Evolutionary conservation across 345 rosid genomes (phyloP).

Genomic region (Citrus cavaleriei): DNA sequence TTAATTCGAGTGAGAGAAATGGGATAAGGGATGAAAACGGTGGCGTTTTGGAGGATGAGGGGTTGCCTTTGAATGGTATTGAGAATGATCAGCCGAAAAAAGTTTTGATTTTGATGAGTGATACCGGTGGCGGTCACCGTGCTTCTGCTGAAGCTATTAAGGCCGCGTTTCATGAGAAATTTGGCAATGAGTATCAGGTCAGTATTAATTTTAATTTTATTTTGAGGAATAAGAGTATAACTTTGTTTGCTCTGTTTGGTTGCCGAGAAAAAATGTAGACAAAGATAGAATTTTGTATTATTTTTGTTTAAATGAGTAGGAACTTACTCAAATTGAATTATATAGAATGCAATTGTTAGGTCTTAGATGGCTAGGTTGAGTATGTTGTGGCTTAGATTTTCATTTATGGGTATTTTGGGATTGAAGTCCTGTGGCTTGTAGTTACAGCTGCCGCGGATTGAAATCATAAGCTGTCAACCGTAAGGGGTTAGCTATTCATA

Average conservation of each 20-base stretch:
- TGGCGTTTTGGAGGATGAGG: conserved; percentile 55
- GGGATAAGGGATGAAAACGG: conserved; percentile 49
- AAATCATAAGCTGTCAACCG: not conserved
- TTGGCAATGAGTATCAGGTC: conserved; percentile 94
- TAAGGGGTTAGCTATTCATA: not conserved
- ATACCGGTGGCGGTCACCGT: conserved; percentile 98
- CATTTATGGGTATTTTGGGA: not conserved
- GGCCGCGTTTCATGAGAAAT: conserved; percentile 78
- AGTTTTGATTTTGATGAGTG: conserved; percentile 97
- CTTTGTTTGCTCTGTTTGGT: conserved; percentile 6
- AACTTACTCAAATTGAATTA: not conserved
- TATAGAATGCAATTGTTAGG: not conserved
- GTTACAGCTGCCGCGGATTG: not conserved
- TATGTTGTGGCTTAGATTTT: not conserved
- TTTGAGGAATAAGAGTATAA: not conserved
- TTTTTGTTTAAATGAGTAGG: not conserved
- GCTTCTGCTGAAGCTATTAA: conserved; percentile 98
- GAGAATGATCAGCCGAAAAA: conserved; percentile 60
- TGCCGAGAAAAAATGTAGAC: conserved; percentile 1
- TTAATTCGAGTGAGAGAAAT: conserved; percentile 42
- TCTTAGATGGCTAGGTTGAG: not conserved
- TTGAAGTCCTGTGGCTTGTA: not conserved
- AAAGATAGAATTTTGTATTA: not conserved
- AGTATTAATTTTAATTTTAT: conserved; percentile 13
- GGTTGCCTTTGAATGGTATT: conserved; percentile 47